A percentile compares a stretch with the other conserved stretches of the same genome.
phyloP scores from a whole-genome alignment of 2,329 filamentous ascomycete genomes.

The Pezicula carpinea region DNA sequence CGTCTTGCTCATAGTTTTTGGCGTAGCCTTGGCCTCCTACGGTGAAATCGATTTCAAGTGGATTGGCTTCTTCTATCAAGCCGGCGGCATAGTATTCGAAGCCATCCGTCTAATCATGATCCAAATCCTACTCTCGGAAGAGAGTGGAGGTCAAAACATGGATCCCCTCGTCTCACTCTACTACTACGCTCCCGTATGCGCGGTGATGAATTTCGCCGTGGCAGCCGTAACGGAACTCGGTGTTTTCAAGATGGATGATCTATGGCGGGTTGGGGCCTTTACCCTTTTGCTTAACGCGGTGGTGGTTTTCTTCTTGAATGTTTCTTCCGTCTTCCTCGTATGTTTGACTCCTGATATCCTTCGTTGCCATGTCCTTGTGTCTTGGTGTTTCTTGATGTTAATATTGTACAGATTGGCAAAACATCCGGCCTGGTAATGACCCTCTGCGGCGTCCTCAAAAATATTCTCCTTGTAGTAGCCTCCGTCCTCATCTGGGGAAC shows the following conservation, averaged over 20 bases:
- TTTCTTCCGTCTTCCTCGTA: slow-evolving; percentile 79
- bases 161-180: slow-evolving; percentile 83
- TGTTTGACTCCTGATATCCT: slow-evolving; percentile 29
- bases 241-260: slow-evolving; percentile 59
- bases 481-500: slow-evolving; percentile 79
- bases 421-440: slow-evolving; percentile 80
- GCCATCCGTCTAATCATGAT: slow-evolving; percentile 78
- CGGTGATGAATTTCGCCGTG: slow-evolving; percentile 70
- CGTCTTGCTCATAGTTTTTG: slow-evolving; percentile 85
- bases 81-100: slow-evolving; percentile 72
- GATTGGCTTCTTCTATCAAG: slow-evolving; percentile 72
- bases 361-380: background rate
- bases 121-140: slow-evolving; percentile 65
- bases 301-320: slow-evolving; percentile 75
- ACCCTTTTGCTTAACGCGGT: slow-evolving; percentile 72
- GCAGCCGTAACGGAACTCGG: slow-evolving; percentile 69
- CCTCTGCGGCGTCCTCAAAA: slow-evolving; percentile 79
- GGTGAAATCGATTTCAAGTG: slow-evolving; percentile 91
- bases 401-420: slow-evolving; percentile 65
- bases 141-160: slow-evolving; percentile 79
- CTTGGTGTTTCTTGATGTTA: background rate
- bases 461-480: slow-evolving; percentile 72
- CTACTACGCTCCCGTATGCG: slow-evolving; percentile 81
- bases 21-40: slow-evolving; percentile 87
- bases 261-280: slow-evolving; percentile 65